phyloP scores from a whole-genome alignment of 768 basidiomycete species.

The Suillus luteus region DNA sequence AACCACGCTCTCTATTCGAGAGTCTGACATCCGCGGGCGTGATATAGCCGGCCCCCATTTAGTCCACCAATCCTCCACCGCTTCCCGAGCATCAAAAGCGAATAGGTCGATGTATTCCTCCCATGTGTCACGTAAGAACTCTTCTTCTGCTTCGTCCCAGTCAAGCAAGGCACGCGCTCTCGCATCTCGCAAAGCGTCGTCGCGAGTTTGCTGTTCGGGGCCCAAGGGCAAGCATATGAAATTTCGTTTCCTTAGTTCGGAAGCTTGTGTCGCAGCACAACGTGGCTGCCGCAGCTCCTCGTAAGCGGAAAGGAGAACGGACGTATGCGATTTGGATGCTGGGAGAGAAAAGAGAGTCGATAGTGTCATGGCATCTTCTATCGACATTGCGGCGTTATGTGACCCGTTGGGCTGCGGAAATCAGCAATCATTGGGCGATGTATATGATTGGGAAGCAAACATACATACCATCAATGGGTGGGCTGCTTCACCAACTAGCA shows the following conservation, averaged over 20 bases:
- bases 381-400: conserved; percentile 46
- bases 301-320: conserved; percentile 52
- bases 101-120: conserved; percentile 51
- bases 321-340: conserved; percentile 44
- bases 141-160: conserved; percentile 44
- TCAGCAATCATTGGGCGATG: neutral
- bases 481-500: conserved; percentile 59
- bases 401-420: conserved; percentile 48
- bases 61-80: conserved; percentile 65
- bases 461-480: conserved; percentile 51
- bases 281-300: conserved; percentile 59
- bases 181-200: conserved; percentile 31
- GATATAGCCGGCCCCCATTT: conserved; percentile 42
- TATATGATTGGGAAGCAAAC: neutral
- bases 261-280: conserved; percentile 41
- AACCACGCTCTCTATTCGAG: neutral
- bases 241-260: conserved; percentile 44
- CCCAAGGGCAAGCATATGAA: conserved; percentile 46
- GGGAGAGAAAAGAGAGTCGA: conserved; percentile 58
- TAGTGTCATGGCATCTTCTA: conserved; percentile 65
- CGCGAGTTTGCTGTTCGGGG: conserved; percentile 45
- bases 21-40: neutral
- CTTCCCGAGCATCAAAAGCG: conserved; percentile 51
- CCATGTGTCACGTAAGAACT: conserved; percentile 46
- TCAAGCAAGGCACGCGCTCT: conserved; percentile 30